phyloP scores from a whole-genome alignment of 352 stramenopile genomes.

The Phytophthora cactorum region DNA sequence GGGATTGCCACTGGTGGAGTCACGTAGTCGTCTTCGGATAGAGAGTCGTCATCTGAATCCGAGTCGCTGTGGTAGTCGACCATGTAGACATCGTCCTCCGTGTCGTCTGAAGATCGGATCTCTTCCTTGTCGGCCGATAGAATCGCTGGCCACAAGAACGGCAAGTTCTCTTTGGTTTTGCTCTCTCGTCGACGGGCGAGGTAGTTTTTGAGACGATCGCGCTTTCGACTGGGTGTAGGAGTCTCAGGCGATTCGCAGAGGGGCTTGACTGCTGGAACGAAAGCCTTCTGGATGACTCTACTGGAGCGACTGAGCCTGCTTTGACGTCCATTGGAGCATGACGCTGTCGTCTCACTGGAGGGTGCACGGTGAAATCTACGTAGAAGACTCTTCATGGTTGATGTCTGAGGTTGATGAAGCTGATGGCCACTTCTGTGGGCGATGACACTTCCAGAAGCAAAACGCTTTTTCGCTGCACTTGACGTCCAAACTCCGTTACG shows the following conservation, averaged over 20 bases:
- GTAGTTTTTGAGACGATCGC: conserved; percentile 34
- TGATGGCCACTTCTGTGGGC: background rate
- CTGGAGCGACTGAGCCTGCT: conserved; percentile 23
- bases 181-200: conserved; percentile 14
- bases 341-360: background rate
- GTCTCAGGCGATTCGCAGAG: conserved; percentile 8
- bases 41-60: conserved; percentile 31
- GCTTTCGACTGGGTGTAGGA: conserved; percentile 27
- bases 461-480: background rate
- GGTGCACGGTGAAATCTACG: conserved; percentile 24
- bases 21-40: conserved; percentile 30
- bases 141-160: conserved; percentile 25
- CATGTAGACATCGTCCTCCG: conserved; percentile 39
- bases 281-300: conserved; percentile 10
- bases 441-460: too few species aligned
- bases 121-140: conserved; percentile 28
- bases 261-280: conserved; percentile 1
- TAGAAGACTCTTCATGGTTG: conserved; percentile 27
- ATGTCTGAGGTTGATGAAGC: background rate
- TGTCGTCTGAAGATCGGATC: conserved; percentile 24
- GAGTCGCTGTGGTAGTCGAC: conserved; percentile 29
- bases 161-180: conserved; percentile 1
- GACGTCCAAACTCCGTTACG: conserved; percentile 14
- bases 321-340: conserved; percentile 7
- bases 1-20: conserved; percentile 59